Conservation (phyloP, 805 yeast genomes). For the Candida rishiriensis region DNA sequence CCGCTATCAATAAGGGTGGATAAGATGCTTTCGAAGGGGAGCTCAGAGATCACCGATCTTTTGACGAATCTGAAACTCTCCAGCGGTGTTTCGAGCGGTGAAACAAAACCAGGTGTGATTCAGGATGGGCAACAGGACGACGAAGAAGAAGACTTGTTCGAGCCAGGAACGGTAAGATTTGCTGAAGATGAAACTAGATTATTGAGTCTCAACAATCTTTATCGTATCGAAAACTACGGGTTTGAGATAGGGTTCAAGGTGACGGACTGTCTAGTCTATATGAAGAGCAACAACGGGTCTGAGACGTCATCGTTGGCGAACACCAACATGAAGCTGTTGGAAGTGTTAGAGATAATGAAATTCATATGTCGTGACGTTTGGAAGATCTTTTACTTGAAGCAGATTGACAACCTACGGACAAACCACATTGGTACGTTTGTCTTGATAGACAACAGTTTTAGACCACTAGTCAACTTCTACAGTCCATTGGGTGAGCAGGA, state of each 20-base stretch:
- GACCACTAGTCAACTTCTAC: slow-evolving; percentile 47
- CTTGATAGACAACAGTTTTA: slow-evolving; percentile 63
- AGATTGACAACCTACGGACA: slow-evolving; percentile 87
- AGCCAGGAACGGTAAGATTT: slow-evolving; percentile 38
- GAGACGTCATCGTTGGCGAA: slow-evolving; percentile 2
- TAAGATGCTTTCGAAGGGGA: slow-evolving; percentile 34
- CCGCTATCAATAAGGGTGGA: slow-evolving; percentile 68
- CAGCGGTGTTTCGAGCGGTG: not conserved
- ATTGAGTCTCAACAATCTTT: slow-evolving; percentile 45
- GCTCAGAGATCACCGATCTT: slow-evolving; percentile 11
- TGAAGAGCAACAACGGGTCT: slow-evolving; percentile 14
- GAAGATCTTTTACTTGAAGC: slow-evolving; percentile 75
- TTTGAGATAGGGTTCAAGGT: slow-evolving; percentile 38
- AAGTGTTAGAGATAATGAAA: slow-evolving; percentile 80
- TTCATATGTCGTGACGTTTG: slow-evolving; percentile 91
- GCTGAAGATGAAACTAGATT: slow-evolving; percentile 31
- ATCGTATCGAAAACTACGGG: slow-evolving; percentile 67
- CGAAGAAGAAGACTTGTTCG: slow-evolving; percentile 9
- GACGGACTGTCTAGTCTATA: slow-evolving; percentile 26
- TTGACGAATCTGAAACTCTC: slow-evolving; percentile 10
- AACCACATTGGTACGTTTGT: slow-evolving; percentile 87
- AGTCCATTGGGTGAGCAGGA: slow-evolving; percentile 40
- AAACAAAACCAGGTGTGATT: slow-evolving; percentile 1
- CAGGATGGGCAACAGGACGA: too few species aligned
- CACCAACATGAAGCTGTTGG: slow-evolving; percentile 37